Base-by-base conservation (phyloP, 768 basidiomycete species). In the Collybia sp. region DNA sequence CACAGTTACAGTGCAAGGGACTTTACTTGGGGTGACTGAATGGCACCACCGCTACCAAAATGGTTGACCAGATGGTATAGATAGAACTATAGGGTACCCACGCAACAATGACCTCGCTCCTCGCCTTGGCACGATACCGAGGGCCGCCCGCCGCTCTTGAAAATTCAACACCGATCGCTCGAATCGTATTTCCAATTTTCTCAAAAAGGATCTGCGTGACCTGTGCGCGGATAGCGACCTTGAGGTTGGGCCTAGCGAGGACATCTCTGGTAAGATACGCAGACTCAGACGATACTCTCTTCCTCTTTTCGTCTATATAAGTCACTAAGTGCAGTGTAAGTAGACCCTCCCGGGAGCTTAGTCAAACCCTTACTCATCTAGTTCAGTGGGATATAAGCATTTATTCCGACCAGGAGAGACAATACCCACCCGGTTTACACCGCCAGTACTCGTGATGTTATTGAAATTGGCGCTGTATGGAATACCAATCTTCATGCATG, bases 241-340 rank as follows among this genome's bases (percentile, higher is more conserved):
- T 82, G 18, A 89, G 68, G 51, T 88, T 88, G 5, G 77, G 77
- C 32, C 86, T 71, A 4, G 71, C 67, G 5, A 88, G 71, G 3
- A 87, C 85, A 0, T 80, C 69, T 1, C 72, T 62, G 0, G 83
- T 86, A 30, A 88, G 72, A 56, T 88, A 88, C 0, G 82, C 83
- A 1, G 73, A 64, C 55, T 87, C 83, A 1, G 81, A 71, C 1
- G 84, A 80, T 6, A 82, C 80, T 0, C 86, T 76, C 45, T 66
- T 63, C 30, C 71, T 70, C 10, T 67, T 69, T 30, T 67, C 47
- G 54, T 80, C 70, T 42, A 88, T 70, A 51, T 83, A 88, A 0
- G 83, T 84, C 81, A 87, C 86, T 87, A 30, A 8, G 13, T 30
- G 19, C 40, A 6, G 46, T 9, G 47, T 35, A 36, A n/a, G 9